Base-by-base conservation (phyloP, 306 rosid genomes). In the Carpinus viminea region DNA sequence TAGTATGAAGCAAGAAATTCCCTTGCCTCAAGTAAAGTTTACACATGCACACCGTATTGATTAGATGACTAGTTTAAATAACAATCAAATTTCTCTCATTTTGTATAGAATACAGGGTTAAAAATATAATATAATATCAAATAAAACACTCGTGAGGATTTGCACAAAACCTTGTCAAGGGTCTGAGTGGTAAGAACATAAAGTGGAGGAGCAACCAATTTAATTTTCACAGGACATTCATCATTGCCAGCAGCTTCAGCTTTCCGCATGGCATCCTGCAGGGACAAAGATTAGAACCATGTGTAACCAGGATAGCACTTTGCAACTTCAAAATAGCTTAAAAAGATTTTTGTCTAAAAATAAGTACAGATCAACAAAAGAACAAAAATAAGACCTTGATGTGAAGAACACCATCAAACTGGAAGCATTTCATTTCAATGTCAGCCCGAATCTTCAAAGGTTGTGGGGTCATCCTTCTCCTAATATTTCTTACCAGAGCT, bases 321-420 rank as follows among this genome's bases (percentile, higher is more conserved):
- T n/a, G 70, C 36, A 28, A 46, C 13, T 62, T 46, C 28, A 59
- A 24, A 21, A 74, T 17, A 65, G 70, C 20, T 55, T 5, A 12
- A 45, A 57, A 41, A 68, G 38, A 83, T 11, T 15, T 16, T 50
- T 61, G 43, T 73, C 46, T 8, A 84, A 61, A 28, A 76, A 71
- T 45, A 51, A 31, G 65, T 45, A 20, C 68, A 55, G 36, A 62
- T 21, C 84, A 56, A 74, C 53, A 43, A 38, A 75, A 72, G 16
- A 13, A 41, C 28, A 45, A 69, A 46, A 64, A 70, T 4, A 21
- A 56, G 20, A 95, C 98, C 96, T 96, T 96, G 61, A 96, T 96
- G 87, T 96, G 99, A 81, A 93, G 88, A 80, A 96, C 98, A 53
- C 99, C 99, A 79, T 96, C 99, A 85, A 96, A 91, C 78, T 93